These are phyloP conservation scores for Trypanosoma vivax DNA, from an alignment of 208 protist species.

Conservation along the genomic window DNA sequence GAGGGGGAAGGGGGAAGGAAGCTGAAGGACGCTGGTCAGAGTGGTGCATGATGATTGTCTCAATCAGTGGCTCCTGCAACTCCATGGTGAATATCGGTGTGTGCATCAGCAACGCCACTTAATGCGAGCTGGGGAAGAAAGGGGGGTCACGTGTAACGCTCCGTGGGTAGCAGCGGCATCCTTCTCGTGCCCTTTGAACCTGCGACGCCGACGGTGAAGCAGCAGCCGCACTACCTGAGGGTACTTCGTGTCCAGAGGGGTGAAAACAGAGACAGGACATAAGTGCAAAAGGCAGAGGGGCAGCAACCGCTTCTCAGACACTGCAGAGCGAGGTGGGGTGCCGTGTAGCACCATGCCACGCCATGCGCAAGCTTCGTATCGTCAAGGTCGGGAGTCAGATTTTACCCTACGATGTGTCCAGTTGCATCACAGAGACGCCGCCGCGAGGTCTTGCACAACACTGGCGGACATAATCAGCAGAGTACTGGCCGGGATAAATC, in stretches of 20 bases:
- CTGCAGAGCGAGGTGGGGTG: background rate
- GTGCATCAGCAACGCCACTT: constrained; percentile 12
- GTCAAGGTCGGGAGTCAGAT: constrained; percentile 27
- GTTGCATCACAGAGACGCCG: constrained; percentile 3
- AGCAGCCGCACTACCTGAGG: constrained; percentile 14
- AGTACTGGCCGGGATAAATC: constrained; percentile 1
- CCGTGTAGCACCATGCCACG: background rate
- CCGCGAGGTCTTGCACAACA: constrained; percentile 8
- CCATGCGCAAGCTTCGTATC: background rate
- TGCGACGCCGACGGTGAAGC: constrained; percentile 2
- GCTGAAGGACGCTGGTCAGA: constrained; percentile 6
- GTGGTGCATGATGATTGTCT: constrained; percentile 31
- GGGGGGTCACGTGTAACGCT: no score
- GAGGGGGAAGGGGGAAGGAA: background rate
- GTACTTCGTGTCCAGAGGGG: background rate
- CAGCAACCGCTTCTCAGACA: constrained; percentile 1
- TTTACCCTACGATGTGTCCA: constrained; percentile 49
- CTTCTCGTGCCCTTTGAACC: constrained; percentile 18
- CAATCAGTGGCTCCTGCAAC: constrained; percentile 19
- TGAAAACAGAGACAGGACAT: background rate
- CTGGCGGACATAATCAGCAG: constrained; percentile 9
- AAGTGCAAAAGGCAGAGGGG: background rate
- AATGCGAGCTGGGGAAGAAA: no score
- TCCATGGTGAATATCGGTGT: constrained; percentile 24
- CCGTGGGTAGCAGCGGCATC: background rate